phyloP scores from a whole-genome alignment of 2,329 filamentous ascomycete species.

The Aciculosporium take region DNA sequence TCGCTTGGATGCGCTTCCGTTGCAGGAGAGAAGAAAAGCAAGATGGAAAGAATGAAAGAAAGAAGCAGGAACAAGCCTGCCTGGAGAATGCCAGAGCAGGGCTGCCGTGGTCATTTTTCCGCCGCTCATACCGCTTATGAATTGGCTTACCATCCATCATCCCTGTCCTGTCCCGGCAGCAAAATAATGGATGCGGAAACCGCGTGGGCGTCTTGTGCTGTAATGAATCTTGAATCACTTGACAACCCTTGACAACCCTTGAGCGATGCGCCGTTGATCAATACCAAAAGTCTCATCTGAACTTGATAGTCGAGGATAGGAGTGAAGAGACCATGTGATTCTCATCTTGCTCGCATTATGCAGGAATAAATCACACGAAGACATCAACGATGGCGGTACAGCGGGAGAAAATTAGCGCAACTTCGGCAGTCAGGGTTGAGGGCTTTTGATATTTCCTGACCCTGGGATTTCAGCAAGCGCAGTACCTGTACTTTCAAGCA shows the following conservation, averaged over 20 bases:
- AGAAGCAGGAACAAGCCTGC: background rate
- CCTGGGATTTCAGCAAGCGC: background rate
- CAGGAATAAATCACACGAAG: background rate
- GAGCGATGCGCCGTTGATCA: background rate
- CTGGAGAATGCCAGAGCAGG: background rate
- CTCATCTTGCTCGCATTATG: background rate
- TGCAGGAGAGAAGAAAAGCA: no score
- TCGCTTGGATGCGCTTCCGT: background rate
- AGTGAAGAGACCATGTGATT: background rate
- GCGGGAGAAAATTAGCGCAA: background rate
- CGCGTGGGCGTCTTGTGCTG: background rate
- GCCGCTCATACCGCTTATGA: background rate
- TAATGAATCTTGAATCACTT: background rate
- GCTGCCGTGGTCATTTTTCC: background rate
- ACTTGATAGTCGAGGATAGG: background rate
- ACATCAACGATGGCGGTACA: background rate
- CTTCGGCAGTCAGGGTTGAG: constrained; percentile 2
- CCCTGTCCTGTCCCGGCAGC: background rate
- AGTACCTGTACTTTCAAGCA: background rate
- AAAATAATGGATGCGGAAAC: background rate
- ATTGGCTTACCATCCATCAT: no score
- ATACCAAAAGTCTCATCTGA: background rate
- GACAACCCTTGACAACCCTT: background rate
- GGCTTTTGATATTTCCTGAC: background rate
- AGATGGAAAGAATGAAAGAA: no score